These are phyloP conservation scores for Hypsizygus ulmarius DNA, from an alignment of 1,284 basidiomycete species.

Conservation along the genomic window DNA sequence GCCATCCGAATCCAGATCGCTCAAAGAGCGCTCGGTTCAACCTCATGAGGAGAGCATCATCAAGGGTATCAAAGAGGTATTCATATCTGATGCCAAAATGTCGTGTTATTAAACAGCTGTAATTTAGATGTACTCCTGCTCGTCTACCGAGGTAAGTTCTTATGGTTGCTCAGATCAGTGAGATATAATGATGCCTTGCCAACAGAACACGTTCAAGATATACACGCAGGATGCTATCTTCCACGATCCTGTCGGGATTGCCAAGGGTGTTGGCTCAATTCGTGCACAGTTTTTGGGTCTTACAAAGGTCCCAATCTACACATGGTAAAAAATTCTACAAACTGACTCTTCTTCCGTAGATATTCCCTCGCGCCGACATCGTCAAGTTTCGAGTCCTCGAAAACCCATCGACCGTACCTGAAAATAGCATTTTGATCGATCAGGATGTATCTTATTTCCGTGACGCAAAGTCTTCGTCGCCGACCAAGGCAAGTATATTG, in stretches of 20 bases:
- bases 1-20: conserved; percentile 35
- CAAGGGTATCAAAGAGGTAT: conserved; percentile 38
- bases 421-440: conserved; percentile 44
- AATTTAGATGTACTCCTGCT: conserved; percentile 43
- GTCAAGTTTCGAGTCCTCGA: conserved; percentile 42
- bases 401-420: conserved; percentile 38
- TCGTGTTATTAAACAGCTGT: not conserved
- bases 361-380: conserved; percentile 18
- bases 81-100: not conserved
- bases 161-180: no score
- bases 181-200: no score
- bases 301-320: conserved; percentile 34
- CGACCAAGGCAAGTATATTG: conserved; percentile 40
- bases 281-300: conserved; percentile 47
- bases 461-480: conserved; percentile 34
- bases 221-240: conserved; percentile 45
- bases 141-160: conserved; percentile 34
- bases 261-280: conserved; percentile 41
- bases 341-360: not conserved
- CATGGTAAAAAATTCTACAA: no score
- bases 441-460: conserved; percentile 49
- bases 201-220: conserved; percentile 42
- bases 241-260: conserved; percentile 50
- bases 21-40: conserved; percentile 36
- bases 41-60: conserved; percentile 39